phyloP scores from a whole-genome alignment of 768 basidiomycete species.

The Lanmaoa pseudosensibilis region DNA sequence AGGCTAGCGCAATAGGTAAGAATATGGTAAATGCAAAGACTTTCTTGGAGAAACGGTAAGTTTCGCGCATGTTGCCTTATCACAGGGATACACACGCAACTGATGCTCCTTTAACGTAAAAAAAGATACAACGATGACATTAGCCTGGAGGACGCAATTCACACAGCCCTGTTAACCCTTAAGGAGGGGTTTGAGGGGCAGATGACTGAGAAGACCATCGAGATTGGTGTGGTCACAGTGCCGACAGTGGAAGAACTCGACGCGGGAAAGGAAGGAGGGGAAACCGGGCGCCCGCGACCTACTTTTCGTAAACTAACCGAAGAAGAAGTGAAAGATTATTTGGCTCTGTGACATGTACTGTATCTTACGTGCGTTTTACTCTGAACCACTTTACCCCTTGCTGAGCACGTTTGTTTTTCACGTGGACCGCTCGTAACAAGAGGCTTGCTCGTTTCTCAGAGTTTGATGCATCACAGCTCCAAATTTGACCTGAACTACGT shows the following conservation, averaged over 20 bases:
- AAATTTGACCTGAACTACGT: constrained; percentile 6
- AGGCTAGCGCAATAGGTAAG: constrained; percentile 99
- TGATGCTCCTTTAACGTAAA: constrained; percentile 37
- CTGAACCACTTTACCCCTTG: constrained; percentile 11
- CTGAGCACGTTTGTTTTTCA: constrained; percentile 19
- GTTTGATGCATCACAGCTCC: constrained; percentile 2
- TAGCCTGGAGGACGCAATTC: constrained; percentile 97
- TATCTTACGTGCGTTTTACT: constrained; percentile 34
- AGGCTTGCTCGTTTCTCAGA: constrained; percentile 2
- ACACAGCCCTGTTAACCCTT: constrained; percentile 94
- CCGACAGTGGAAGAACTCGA: constrained; percentile 62
- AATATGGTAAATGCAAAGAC: constrained; percentile 99
- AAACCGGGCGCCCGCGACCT: constrained; percentile 71
- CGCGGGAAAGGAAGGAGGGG: constrained; percentile 66
- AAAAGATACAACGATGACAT: constrained; percentile 99
- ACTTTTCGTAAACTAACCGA: constrained; percentile 95
- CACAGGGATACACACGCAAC: constrained; percentile 17
- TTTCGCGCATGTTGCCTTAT: constrained; percentile 27
- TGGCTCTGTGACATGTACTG: constrained; percentile 63
- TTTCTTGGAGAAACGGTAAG: constrained; percentile 96
- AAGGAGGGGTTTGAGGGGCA: constrained; percentile 99
- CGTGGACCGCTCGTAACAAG: constrained; percentile 6
- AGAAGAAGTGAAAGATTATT: constrained; percentile 95
- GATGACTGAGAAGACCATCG: constrained; percentile 99
- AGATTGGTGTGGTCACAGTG: constrained; percentile 94